These are phyloP conservation scores for Raddia distichophylla DNA, from an alignment of 176 grass and related monocot species.

Conservation along the genomic window DNA sequence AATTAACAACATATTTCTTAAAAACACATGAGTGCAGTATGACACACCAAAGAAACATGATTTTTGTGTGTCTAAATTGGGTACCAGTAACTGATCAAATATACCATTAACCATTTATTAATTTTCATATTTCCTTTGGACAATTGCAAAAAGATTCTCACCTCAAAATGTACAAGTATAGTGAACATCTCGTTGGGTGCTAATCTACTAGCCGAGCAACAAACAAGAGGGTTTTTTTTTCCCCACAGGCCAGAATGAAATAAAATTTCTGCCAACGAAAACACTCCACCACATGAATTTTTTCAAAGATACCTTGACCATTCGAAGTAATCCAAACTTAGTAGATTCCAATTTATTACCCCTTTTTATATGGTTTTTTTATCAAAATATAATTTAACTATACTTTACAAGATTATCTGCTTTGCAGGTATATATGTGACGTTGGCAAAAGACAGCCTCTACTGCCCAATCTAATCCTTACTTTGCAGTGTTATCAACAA, in stretches of 20 bases:
- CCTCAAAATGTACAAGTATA: not conserved
- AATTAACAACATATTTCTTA: not conserved
- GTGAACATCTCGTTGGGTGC: no score
- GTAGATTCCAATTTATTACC: not conserved
- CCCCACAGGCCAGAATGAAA: no score
- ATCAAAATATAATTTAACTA: not conserved
- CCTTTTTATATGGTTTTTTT: not conserved
- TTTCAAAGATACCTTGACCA: not conserved
- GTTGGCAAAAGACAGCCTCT: not conserved
- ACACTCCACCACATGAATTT: not conserved
- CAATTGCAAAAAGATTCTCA: not conserved
- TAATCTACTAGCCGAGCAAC: not conserved
- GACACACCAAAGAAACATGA: not conserved
- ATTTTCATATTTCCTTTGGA: not conserved
- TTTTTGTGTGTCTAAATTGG: not conserved
- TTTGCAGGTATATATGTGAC: not conserved
- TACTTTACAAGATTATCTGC: not conserved
- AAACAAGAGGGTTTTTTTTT: no score
- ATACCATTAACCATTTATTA: not conserved
- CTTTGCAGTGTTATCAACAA: not conserved
- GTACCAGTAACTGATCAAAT: not conserved
- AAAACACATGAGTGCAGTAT: not conserved
- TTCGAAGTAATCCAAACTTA: not conserved
- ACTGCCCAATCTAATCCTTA: not conserved
- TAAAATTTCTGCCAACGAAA: no score